These are phyloP conservation scores for Eutrema heterophyllum DNA, from an alignment of 345 rosid species.

Conservation along the genomic window DNA sequence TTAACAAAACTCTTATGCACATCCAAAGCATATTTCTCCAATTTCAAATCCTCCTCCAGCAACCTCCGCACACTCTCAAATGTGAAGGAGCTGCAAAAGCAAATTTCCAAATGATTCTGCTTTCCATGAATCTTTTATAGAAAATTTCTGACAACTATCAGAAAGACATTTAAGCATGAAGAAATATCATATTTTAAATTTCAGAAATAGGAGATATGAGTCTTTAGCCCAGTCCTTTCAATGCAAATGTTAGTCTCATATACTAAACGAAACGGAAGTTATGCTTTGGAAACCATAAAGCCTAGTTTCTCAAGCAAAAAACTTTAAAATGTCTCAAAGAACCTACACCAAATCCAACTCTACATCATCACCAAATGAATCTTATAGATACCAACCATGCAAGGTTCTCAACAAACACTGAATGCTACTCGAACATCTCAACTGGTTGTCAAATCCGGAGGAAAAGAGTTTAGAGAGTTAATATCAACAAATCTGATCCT, in stretches of 20 bases:
- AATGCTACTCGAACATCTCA: no score
- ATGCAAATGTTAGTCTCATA: background rate
- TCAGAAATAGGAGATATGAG: conserved; percentile 32
- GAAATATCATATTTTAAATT: conserved; percentile 14
- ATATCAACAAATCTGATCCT: no score
- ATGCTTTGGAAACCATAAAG: background rate
- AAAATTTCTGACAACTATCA: background rate
- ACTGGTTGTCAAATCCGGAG: no score
- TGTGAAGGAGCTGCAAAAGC: conserved; percentile 53
- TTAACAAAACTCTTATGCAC: conserved; percentile 74
- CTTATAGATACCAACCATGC: no score
- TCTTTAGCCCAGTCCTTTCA: background rate
- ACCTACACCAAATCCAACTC: no score
- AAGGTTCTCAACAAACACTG: background rate
- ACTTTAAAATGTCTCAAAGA: no score
- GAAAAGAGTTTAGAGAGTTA: no score
- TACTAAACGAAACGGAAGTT: background rate
- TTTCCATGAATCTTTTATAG: background rate
- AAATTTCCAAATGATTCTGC: background rate
- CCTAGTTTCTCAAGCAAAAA: no score
- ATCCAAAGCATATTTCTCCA: conserved; percentile 66
- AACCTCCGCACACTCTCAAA: conserved; percentile 81
- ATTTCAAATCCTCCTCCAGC: conserved; percentile 76
- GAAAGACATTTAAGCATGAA: background rate
- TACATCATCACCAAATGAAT: no score